Conservation (phyloP, 2,329 filamentous ascomycete genomes). For the Trichoderma cornu-damae region DNA sequence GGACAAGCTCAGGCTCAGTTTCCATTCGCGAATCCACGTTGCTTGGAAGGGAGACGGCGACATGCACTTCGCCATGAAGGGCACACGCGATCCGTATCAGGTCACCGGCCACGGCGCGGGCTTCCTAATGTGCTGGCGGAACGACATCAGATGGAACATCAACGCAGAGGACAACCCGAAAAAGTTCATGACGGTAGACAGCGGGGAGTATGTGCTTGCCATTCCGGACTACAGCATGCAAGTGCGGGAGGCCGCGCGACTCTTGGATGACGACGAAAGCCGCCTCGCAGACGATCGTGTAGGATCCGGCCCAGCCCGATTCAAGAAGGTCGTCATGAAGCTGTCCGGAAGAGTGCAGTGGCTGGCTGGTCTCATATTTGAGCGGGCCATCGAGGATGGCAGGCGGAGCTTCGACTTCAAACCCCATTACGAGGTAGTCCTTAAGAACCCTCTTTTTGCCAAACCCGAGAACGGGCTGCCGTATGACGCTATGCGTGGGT, state of each 20-base stretch:
- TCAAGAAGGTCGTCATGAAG: constrained; percentile 99
- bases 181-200: constrained; percentile 92
- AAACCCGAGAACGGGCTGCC: constrained; percentile 50
- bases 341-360: constrained; percentile 93
- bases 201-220: constrained; percentile 89
- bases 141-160: constrained; percentile 83
- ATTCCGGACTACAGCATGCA: constrained; percentile 90
- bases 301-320: constrained; percentile 75
- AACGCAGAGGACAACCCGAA: constrained; percentile 81
- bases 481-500: constrained; percentile 95
- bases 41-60: constrained; percentile 95
- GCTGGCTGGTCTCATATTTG: constrained; percentile 87
- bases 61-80: constrained; percentile 88
- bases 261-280: constrained; percentile 51
- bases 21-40: constrained; percentile 84
- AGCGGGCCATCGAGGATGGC: constrained; percentile 69
- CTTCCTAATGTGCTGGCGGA: constrained; percentile 98
- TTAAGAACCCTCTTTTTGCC: constrained; percentile 74
- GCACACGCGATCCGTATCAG: constrained; percentile 84
- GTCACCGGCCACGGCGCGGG: constrained; percentile 90
- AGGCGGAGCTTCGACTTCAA: constrained; percentile 80
- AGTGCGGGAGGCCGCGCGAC: constrained; percentile 60
- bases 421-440: constrained; percentile 84
- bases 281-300: constrained; percentile 58
- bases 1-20: constrained; percentile 94